Conservation (phyloP, 352 stramenopile genomes). For the Nothophytophthora sp. region DNA sequence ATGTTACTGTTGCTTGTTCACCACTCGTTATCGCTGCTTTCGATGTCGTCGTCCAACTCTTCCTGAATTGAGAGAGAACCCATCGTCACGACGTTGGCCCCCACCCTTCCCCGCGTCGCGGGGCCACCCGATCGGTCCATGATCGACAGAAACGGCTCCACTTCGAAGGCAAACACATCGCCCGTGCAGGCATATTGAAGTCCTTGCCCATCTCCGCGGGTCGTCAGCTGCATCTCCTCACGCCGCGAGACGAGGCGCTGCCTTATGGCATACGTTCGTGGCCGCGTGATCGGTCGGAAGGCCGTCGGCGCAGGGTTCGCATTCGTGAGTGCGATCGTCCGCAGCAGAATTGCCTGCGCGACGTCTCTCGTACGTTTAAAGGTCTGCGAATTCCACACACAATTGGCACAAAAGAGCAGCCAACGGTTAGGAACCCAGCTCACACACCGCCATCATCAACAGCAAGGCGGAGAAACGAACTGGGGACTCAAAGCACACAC, state of each 20-base stretch:
- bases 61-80: constrained; percentile 15
- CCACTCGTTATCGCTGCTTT: constrained; percentile 58
- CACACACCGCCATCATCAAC: too few relatives aligned
- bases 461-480: too few relatives aligned
- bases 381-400: constrained; percentile 29
- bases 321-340: constrained; percentile 76
- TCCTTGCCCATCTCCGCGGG: constrained; percentile 9
- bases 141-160: constrained; percentile 63
- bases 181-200: constrained; percentile 44
- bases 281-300: constrained; percentile 74
- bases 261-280: constrained; percentile 46
- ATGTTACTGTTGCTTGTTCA: constrained; percentile 34
- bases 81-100: constrained; percentile 6
- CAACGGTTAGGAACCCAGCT: background rate
- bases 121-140: constrained; percentile 26
- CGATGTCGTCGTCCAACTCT: constrained; percentile 69
- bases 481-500: constrained; percentile 32
- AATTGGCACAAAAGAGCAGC: background rate
- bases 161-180: constrained; percentile 67
- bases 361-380: constrained; percentile 60
- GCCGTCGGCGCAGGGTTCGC: constrained; percentile 54
- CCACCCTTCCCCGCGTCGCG: background rate
- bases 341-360: constrained; percentile 55
- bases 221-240: constrained; percentile 35
- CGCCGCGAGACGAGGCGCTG: constrained; percentile 48